Base-by-base conservation (phyloP, 129 eudicot genomes). In the Kitagawia praeruptora region DNA sequence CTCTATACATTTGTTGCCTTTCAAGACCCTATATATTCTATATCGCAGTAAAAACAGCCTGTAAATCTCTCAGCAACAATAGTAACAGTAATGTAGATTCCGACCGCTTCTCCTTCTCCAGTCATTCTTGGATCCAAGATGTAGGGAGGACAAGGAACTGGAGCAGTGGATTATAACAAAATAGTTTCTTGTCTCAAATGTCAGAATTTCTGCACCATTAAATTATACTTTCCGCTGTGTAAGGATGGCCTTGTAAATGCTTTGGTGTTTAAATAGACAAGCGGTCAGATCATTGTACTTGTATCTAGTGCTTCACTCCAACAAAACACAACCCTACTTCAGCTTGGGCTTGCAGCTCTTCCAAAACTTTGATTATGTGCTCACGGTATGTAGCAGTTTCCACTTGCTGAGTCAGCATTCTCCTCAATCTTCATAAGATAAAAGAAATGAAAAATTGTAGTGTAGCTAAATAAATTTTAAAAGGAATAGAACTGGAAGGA, bases 311-410 rank as follows among this genome's bases (percentile, higher is more conserved):
- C 79, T 93, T 93, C 54, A 93, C 88, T 70, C 98, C 92, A 69
- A 91, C 89, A 86, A 93, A 93, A 82, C 98, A 93, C 87, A 93
- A 89, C 54, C 96, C 98, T 38, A 93, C 98, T 87, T 93, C 97
- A 72, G 98, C 98, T 82, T 93, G 96, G 40, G 98, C 92, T 84
- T 93, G 98, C 81, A 93, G 78, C 85, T 93, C 98, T 85, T 91
- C 92, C 87, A 93, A 79, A 82, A 87, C 94, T 83, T 91, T 91
- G 41, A 89, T 87, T 77, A 93, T 81, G 78, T 93, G 90, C 67
- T 91, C 98, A 13, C 94, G 90, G 40, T 85, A 51, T 63, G 86
- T 28, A n/a, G 83, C 82, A 37, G 84, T 85, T 39, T 91, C 92
- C 23, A 54, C 89, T 69, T 86, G 88, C 84, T 91, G 94, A 15